A percentile compares a stretch with the other conserved stretches of the same genome.
Conservation (phyloP, 441 rosid species). For the Populus hybrid region DNA sequence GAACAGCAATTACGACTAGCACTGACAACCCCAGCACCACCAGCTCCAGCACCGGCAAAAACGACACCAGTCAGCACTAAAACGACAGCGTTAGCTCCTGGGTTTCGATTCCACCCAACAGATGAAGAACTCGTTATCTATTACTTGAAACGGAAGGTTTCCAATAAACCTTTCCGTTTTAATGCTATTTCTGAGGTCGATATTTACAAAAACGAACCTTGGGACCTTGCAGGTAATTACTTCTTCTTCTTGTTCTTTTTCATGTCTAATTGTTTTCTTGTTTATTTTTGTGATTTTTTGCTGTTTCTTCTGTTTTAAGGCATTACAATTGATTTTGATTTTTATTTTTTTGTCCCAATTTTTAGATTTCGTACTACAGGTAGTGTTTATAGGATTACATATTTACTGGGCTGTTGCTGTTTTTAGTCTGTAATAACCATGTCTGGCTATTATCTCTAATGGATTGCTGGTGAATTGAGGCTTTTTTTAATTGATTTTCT, state of each 20-base stretch:
- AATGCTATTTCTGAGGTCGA: conserved; percentile 78
- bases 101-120: conserved; percentile 86
- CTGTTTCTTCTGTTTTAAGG: not conserved
- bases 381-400: not conserved
- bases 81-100: conserved; percentile 78
- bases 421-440: not conserved
- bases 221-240: conserved; percentile 69
- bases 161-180: conserved; percentile 58
- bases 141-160: conserved; percentile 82
- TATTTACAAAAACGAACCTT: conserved; percentile 84
- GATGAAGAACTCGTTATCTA: conserved; percentile 81
- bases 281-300: not conserved
- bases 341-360: not conserved
- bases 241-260: not conserved
- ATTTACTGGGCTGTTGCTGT: not conserved
- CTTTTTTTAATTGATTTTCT: not conserved
- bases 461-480: not conserved
- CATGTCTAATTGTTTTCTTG: not conserved
- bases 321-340: not conserved
- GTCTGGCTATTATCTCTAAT: not conserved
- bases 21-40: conserved; percentile 16
- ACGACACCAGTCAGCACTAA: not conserved
- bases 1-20: conserved; percentile 9
- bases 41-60: conserved; percentile 12
- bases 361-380: not conserved